These are phyloP conservation scores for Aspergillus saccharolyticus DNA, from an alignment of 495 filamentous ascomycete species.

Conservation along the genomic window DNA sequence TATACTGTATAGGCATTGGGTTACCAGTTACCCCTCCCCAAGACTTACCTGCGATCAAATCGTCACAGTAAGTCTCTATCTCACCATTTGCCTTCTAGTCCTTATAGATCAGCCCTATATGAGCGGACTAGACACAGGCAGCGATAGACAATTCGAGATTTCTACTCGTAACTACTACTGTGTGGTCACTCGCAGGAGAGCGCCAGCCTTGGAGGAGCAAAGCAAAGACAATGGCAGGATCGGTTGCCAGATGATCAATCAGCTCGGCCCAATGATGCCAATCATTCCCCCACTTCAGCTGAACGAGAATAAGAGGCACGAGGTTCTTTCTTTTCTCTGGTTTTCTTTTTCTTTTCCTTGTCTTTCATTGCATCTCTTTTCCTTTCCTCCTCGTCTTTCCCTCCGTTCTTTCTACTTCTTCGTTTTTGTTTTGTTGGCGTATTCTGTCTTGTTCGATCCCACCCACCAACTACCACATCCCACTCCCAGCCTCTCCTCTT, in stretches of 20 bases:
- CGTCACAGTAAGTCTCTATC: too few relatives aligned
- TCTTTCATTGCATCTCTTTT: neutral
- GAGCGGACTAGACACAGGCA: too few relatives aligned
- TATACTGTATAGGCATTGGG: too few relatives aligned
- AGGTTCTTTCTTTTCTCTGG: neutral
- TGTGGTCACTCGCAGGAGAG: too few relatives aligned
- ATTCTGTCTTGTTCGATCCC: constrained; percentile 1
- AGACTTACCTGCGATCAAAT: too few relatives aligned
- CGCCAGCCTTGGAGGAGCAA: too few relatives aligned
- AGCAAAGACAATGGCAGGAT: neutral
- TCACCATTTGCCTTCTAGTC: too few relatives aligned
- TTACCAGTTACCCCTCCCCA: too few relatives aligned
- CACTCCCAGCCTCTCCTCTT: neutral
- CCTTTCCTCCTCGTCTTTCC: constrained; percentile 8
- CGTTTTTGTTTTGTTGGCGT: neutral
- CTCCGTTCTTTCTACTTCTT: neutral
- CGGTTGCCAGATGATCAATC: constrained; percentile 3
- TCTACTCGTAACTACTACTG: too few relatives aligned
- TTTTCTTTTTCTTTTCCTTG: neutral
- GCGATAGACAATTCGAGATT: too few relatives aligned
- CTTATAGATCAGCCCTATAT: too few relatives aligned
- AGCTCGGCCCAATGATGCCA: constrained; percentile 9
- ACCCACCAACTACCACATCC: neutral
- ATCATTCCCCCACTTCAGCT: constrained; percentile 12
- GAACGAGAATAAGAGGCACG: constrained; percentile 9